Conservation (phyloP, 192 early-diverging fungal genomes). For the Rhizophagus sp. region DNA sequence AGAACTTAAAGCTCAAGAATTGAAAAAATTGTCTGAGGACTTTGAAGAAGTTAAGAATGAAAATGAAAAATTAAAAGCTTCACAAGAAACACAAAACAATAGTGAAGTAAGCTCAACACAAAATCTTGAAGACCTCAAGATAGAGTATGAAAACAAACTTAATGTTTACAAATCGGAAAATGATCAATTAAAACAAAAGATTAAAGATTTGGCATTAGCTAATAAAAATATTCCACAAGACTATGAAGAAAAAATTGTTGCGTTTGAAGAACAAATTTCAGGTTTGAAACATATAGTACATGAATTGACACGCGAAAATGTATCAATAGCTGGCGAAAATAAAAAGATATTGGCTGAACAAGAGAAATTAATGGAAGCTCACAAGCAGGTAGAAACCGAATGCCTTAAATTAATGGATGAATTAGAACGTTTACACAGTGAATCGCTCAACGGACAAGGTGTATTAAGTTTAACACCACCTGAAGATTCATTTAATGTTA, state of each 20-base stretch:
- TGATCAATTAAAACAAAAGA: slow-evolving; percentile 47
- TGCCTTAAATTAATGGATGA: slow-evolving; percentile 77
- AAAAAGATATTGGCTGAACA: slow-evolving; percentile 51
- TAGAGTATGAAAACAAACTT: slow-evolving; percentile 34
- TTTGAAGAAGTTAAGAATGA: slow-evolving; percentile 30
- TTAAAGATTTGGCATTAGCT: slow-evolving; percentile 34
- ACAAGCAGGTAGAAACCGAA: slow-evolving; percentile 70
- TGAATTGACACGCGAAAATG: slow-evolving; percentile 54
- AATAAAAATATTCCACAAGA: slow-evolving; percentile 35
- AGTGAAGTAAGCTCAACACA: too few species aligned
- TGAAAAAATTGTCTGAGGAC: slow-evolving; percentile 7
- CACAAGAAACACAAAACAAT: not conserved
- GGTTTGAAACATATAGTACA: slow-evolving; percentile 51
- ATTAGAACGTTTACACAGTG: slow-evolving; percentile 67
- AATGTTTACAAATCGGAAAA: slow-evolving; percentile 44
- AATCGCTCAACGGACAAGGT: slow-evolving; percentile 42
- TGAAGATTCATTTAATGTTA: not conserved
- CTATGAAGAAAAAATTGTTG: slow-evolving; percentile 31
- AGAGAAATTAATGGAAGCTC: slow-evolving; percentile 57
- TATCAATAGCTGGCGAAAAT: slow-evolving; percentile 49
- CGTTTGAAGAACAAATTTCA: slow-evolving; percentile 45
- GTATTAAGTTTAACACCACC: not conserved
- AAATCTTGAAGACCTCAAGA: slow-evolving; percentile 32
- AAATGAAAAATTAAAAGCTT: not conserved
- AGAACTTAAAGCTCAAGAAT: slow-evolving; percentile 7